Conservation (phyloP, 345 rosid species). For the Moricandia moricandioides region DNA sequence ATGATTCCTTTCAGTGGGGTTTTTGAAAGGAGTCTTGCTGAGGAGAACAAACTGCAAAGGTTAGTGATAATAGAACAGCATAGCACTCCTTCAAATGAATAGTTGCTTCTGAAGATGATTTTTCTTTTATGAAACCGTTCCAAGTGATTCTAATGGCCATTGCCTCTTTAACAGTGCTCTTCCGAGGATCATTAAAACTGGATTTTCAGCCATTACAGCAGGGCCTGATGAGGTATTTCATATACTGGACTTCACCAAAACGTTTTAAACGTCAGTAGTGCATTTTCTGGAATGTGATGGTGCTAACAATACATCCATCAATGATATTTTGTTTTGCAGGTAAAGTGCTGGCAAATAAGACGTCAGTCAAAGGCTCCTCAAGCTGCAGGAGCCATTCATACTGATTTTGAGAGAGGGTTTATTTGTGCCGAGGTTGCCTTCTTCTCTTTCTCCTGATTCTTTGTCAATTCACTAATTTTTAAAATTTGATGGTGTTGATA, state of each 20-base stretch:
- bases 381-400: conserved; percentile 92
- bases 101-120: conserved; percentile 2
- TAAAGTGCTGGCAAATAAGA: conserved; percentile 98
- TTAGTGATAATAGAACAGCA: conserved; percentile 38
- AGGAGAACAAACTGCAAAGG: conserved; percentile 97
- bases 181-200: conserved; percentile 94
- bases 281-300: background rate
- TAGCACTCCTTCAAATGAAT: background rate
- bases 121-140: background rate
- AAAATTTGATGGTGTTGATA: conserved; percentile 17
- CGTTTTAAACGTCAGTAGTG: background rate
- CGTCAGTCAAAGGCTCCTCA: conserved; percentile 93
- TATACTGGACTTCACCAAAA: background rate
- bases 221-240: conserved; percentile 90
- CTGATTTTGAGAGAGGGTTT: conserved; percentile 94
- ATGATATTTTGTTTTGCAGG: conserved; percentile 49
- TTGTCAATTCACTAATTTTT: conserved; percentile 6
- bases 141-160: conserved; percentile 4
- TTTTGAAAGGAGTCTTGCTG: conserved; percentile 76
- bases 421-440: conserved; percentile 89
- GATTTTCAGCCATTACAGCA: conserved; percentile 91
- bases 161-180: conserved; percentile 62
- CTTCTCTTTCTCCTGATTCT: conserved; percentile 10
- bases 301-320: background rate
- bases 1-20: conserved; percentile 93